phyloP scores from a whole-genome alignment of 768 basidiomycete genomes.

The Crucibulum laeve region DNA sequence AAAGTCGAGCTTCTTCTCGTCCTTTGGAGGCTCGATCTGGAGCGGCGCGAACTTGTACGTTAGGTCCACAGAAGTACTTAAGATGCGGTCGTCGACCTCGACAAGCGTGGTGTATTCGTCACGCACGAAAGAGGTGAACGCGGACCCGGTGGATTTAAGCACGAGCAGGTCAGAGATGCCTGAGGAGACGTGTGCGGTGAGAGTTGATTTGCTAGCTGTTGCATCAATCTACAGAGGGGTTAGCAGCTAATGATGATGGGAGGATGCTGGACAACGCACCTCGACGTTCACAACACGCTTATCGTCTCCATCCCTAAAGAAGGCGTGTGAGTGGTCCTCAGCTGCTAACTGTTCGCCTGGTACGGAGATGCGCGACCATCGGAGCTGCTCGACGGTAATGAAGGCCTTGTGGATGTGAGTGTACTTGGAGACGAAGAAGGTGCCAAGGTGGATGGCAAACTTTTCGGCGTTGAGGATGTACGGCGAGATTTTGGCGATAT shows the following conservation, averaged over 20 bases:
- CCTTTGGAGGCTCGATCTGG: slow-evolving; percentile 39
- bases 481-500: slow-evolving; percentile 86
- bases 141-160: slow-evolving; percentile 85
- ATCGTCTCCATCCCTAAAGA: slow-evolving; percentile 88
- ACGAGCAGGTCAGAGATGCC: slow-evolving; percentile 83
- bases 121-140: slow-evolving; percentile 74
- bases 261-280: slow-evolving; percentile 30
- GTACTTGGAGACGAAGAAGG: slow-evolving; percentile 79
- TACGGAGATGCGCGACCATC: slow-evolving; percentile 78
- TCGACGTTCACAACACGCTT: slow-evolving; percentile 65
- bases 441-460: slow-evolving; percentile 85
- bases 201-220: slow-evolving; percentile 53
- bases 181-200: slow-evolving; percentile 57
- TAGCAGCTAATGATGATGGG: slow-evolving; percentile 7
- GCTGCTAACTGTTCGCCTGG: slow-evolving; percentile 28
- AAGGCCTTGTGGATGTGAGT: slow-evolving; percentile 68
- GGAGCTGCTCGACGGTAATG: slow-evolving; percentile 71
- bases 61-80: slow-evolving; percentile 85
- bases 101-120: slow-evolving; percentile 88
- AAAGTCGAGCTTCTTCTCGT: slow-evolving; percentile 52
- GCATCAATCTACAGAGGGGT: slow-evolving; percentile 51
- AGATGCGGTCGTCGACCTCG: slow-evolving; percentile 84
- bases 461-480: slow-evolving; percentile 79
- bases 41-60: slow-evolving; percentile 59
- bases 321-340: slow-evolving; percentile 69